Conservation (phyloP, 352 stramenopile genomes). For the Globisporangium okanoganense region DNA sequence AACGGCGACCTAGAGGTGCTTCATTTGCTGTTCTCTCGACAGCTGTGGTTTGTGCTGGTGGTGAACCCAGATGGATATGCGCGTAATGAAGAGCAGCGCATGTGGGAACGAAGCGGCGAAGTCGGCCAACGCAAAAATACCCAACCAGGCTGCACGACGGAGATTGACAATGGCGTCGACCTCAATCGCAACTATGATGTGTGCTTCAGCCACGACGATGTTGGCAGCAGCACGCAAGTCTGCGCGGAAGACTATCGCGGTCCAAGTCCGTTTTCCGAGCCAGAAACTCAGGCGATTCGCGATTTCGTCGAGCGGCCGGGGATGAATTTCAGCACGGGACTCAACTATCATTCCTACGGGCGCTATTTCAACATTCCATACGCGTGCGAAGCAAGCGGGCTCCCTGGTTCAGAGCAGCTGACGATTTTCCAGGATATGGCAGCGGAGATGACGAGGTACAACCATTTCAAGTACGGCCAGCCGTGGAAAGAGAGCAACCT, state of each 20-base stretch:
- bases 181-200: slow-evolving; percentile 86
- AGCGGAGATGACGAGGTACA: slow-evolving; percentile 68
- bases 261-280: slow-evolving; percentile 67
- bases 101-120: slow-evolving; percentile 35
- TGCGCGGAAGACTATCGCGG: slow-evolving; percentile 80
- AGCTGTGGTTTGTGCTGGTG: slow-evolving; percentile 82
- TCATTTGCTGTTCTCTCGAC: slow-evolving; percentile 53
- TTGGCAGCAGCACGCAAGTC: slow-evolving; percentile 58
- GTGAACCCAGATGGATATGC: slow-evolving; percentile 85
- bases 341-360: slow-evolving; percentile 88
- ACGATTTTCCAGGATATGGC: slow-evolving; percentile 49
- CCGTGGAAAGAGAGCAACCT: slow-evolving; percentile 82
- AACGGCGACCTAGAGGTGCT: slow-evolving; percentile 55
- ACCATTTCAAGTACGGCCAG: slow-evolving; percentile 72
- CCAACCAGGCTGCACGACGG: slow-evolving; percentile 27
- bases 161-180: slow-evolving; percentile 56
- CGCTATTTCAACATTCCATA: slow-evolving; percentile 83
- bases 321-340: slow-evolving; percentile 51
- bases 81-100: slow-evolving; percentile 56
- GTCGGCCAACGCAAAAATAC: slow-evolving; percentile 74
- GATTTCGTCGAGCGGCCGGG: slow-evolving; percentile 46
- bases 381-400: slow-evolving; percentile 62
- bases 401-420: slow-evolving; percentile 27
- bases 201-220: slow-evolving; percentile 58
- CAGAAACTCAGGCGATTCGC: slow-evolving; percentile 74